These are phyloP conservation scores for Epichloe hybrida DNA, from an alignment of 2,329 filamentous ascomycete species.

Conservation along the genomic window DNA sequence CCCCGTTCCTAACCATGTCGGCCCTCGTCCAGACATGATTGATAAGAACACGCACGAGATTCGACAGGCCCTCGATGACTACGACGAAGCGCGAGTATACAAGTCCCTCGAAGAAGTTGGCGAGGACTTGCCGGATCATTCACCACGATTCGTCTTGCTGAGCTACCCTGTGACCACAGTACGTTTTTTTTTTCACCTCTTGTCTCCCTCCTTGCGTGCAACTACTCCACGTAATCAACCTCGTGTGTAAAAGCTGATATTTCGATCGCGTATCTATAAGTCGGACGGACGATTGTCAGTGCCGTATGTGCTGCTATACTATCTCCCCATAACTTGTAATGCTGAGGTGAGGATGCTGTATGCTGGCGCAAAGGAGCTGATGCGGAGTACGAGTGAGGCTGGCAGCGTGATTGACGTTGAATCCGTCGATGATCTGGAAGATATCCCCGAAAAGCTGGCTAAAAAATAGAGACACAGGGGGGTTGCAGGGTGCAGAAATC, in stretches of 20 bases:
- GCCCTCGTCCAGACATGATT: conserved; percentile 58
- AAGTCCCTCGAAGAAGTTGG: conserved; percentile 65
- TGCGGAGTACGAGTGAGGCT: conserved; percentile 88
- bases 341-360: conserved; percentile 83
- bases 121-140: conserved; percentile 85
- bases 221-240: not conserved
- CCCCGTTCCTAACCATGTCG: not conserved
- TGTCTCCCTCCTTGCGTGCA: not conserved
- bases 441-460: conserved; percentile 55
- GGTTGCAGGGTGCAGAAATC: not conserved
- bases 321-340: conserved; percentile 85
- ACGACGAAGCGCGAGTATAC: conserved; percentile 65
- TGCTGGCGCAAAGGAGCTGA: conserved; percentile 87
- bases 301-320: conserved; percentile 90
- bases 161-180: conserved; percentile 60
- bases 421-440: conserved; percentile 64
- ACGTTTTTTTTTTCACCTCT: not conserved
- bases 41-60: conserved; percentile 86
- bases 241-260: no score
- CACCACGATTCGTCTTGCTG: conserved; percentile 77
- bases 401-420: conserved; percentile 76
- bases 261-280: conserved; percentile 26
- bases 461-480: conserved; percentile 9
- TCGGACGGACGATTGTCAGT: conserved; percentile 72
- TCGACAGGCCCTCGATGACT: conserved; percentile 38